Conservation (phyloP, 2,329 filamentous ascomycete genomes). For the Colletotrichum sp. region DNA sequence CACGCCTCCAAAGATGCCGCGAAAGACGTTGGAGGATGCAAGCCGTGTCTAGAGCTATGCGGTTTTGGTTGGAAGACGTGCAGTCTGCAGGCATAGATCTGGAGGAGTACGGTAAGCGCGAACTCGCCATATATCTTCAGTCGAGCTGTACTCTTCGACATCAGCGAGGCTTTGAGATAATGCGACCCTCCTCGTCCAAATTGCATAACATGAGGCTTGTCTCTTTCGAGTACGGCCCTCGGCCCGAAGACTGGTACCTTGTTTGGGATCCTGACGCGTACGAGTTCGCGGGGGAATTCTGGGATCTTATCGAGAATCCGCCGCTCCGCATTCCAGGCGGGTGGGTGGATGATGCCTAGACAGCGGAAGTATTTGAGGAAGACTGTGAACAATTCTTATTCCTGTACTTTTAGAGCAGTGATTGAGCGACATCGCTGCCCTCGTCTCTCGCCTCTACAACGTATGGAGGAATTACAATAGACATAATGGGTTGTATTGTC, state of each 20-base stretch:
- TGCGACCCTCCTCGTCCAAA: too few relatives aligned
- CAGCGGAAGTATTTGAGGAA: not conserved
- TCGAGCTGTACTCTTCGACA: not conserved
- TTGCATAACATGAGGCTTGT: not conserved
- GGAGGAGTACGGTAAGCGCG: not conserved
- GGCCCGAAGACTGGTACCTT: not conserved
- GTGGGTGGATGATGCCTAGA: not conserved
- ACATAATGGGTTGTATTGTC: accelerated
- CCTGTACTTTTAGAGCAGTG: not conserved
- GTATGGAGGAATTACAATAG: not conserved
- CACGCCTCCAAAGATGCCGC: too few relatives aligned
- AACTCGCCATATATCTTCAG: not conserved
- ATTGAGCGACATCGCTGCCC: accelerated
- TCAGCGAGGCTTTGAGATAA: not conserved
- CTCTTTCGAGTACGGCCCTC: not conserved
- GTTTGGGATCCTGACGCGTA: not conserved
- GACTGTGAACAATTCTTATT: not conserved
- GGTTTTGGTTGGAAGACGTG: not conserved
- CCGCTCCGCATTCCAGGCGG: not conserved
- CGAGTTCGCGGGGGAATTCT: not conserved
- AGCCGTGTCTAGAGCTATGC: not conserved
- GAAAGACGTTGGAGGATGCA: not conserved
- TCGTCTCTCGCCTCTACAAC: not conserved
- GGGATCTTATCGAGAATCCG: not conserved
- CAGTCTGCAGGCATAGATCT: not conserved